A percentile compares a stretch with the other conserved stretches of the same genome.
These are phyloP conservation scores for Omphalea diandra DNA, from an alignment of 441 rosid genomes.

Conservation along the genomic window DNA sequence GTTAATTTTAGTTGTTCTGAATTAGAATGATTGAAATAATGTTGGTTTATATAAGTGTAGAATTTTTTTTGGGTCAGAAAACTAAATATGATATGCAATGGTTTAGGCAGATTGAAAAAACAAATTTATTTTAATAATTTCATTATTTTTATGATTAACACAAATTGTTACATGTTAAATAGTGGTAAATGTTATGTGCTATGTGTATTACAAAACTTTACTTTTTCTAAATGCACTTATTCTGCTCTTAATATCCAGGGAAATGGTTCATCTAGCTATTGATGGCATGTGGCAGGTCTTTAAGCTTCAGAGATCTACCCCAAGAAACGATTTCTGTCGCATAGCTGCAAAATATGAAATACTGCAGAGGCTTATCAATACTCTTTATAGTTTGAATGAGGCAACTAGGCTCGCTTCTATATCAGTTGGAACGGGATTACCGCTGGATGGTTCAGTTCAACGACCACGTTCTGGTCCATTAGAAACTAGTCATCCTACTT, in stretches of 20 bases:
- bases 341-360: slow-evolving; percentile 96
- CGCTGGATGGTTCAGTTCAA: slow-evolving; percentile 56
- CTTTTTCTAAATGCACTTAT: slow-evolving; percentile 13
- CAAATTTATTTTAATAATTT: too few species aligned
- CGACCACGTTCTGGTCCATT: slow-evolving; percentile 72
- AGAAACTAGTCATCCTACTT: slow-evolving; percentile 56
- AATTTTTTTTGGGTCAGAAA: too few species aligned
- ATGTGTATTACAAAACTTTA: neutral
- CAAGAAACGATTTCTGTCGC: slow-evolving; percentile 91
- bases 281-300: slow-evolving; percentile 99
- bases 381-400: slow-evolving; percentile 97
- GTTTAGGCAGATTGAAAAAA: too few species aligned
- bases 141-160: neutral
- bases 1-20: too few species aligned
- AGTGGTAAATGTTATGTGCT: neutral
- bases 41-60: too few species aligned
- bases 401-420: slow-evolving; percentile 82
- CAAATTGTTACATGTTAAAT: neutral
- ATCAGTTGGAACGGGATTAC: slow-evolving; percentile 58
- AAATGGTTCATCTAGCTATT: slow-evolving; percentile 99
- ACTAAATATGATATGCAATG: too few species aligned
- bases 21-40: neutral
- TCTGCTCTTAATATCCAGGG: slow-evolving; percentile 63
- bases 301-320: slow-evolving; percentile 92
- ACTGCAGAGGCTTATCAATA: slow-evolving; percentile 80